Evolutionary conservation across 2,329 filamentous ascomycete species (phyloP).

Genomic region (Magnaporthales sp.): DNA sequence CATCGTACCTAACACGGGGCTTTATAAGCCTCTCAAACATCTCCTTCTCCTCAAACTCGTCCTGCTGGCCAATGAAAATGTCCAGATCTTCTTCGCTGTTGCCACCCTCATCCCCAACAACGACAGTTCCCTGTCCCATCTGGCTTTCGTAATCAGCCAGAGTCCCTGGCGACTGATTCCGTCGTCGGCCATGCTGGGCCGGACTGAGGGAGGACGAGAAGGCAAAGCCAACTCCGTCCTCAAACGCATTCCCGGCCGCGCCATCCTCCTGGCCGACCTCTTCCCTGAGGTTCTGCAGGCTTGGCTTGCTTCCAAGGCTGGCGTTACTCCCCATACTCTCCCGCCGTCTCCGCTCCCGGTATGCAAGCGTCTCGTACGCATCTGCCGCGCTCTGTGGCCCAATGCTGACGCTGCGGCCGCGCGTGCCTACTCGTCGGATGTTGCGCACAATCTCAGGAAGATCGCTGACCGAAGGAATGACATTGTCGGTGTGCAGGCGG

Average conservation of each 20-base stretch:
- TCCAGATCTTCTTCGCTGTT: conserved; percentile 25
- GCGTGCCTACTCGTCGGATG: conserved; percentile 64
- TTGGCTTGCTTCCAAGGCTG: conserved; percentile 34
- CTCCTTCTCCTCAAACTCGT: conserved; percentile 59
- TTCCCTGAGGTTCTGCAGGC: conserved; percentile 30
- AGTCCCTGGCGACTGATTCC: conserved; percentile 26
- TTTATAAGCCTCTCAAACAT: conserved; percentile 79
- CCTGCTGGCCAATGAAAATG: conserved; percentile 30
- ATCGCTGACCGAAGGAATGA: conserved; percentile 83
- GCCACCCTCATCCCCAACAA: conserved; percentile 12
- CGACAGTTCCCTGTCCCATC: conserved; percentile 59
- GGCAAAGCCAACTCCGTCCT: conserved; percentile 8
- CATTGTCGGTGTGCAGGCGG: conserved; percentile 66
- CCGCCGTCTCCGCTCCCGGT: conserved; percentile 58
- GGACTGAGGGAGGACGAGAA: conserved; percentile 13
- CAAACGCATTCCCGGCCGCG: conserved; percentile 14
- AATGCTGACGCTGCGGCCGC: conserved; percentile 76
- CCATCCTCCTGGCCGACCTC: conserved; percentile 16
- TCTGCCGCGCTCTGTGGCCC: conserved; percentile 95
- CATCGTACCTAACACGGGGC: conserved; percentile 88
- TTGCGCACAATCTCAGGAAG: conserved; percentile 74
- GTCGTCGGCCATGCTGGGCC: conserved; percentile 4
- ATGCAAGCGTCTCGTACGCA: conserved; percentile 90
- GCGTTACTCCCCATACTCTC: conserved; percentile 46
- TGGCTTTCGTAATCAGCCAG: conserved; percentile 61